phyloP scores from a whole-genome alignment of 176 grass and related monocot species.

The Cenchrus americanus region DNA sequence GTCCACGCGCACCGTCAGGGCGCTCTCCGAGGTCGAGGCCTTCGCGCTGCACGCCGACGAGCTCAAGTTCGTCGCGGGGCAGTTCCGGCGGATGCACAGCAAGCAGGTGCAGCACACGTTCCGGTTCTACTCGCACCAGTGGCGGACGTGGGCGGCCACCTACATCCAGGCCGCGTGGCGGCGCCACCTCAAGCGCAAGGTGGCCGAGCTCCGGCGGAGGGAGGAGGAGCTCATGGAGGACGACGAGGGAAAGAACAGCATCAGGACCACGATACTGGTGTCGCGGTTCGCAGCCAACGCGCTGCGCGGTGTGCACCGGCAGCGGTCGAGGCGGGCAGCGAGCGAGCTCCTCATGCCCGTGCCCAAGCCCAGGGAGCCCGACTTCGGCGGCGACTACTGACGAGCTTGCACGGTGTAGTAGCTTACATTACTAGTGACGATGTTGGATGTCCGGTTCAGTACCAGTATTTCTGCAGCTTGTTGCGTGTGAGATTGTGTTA shows the following conservation, averaged over 20 bases:
- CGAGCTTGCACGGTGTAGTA: neutral
- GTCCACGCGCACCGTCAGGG: slow-evolving; percentile 75
- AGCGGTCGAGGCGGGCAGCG: slow-evolving; percentile 13
- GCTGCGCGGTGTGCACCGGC: slow-evolving; percentile 52
- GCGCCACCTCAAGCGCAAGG: slow-evolving; percentile 54
- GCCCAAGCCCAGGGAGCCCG: slow-evolving; percentile 64
- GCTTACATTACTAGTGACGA: neutral
- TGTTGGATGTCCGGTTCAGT: neutral
- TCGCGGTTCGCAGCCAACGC: slow-evolving; percentile 64
- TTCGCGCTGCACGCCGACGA: slow-evolving; percentile 67
- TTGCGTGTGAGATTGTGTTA: neutral
- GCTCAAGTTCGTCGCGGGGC: slow-evolving; percentile 72
- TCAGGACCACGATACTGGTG: slow-evolving; percentile 62
- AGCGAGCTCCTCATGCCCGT: slow-evolving; percentile 51
- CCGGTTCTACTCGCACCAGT: slow-evolving; percentile 82
- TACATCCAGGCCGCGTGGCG: slow-evolving; percentile 73
- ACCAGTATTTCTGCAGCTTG: neutral
- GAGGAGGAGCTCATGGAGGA: slow-evolving; percentile 38
- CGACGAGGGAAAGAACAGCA: slow-evolving; percentile 6
- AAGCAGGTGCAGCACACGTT: slow-evolving; percentile 80
- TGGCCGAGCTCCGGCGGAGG: slow-evolving; percentile 48
- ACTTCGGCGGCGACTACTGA: slow-evolving; percentile 50
- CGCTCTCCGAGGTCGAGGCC: slow-evolving; percentile 68
- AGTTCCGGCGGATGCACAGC: slow-evolving; percentile 77
- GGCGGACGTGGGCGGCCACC: slow-evolving; percentile 70